A percentile compares a stretch with the other conserved stretches of the same genome.
Evolutionary conservation across 75 land plant species (phyloP).

Genomic region (Pseudotsuga menziesii): DNA sequence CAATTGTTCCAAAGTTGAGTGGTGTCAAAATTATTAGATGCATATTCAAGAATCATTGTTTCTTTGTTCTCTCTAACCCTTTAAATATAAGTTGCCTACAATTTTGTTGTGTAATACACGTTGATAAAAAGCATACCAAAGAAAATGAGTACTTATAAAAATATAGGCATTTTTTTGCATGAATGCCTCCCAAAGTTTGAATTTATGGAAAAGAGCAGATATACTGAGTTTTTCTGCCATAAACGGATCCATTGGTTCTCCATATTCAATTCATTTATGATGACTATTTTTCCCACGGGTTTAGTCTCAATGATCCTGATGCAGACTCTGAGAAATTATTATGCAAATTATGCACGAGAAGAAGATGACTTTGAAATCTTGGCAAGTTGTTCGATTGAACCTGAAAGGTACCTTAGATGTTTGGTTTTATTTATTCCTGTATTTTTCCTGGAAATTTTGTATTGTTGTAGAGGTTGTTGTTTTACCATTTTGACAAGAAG

Average conservation of each 20-base stretch:
- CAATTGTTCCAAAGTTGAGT: neutral
- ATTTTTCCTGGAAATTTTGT: slow-evolving; percentile 2
- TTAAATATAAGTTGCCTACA: neutral
- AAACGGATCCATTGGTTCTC: neutral
- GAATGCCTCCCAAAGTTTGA: neutral
- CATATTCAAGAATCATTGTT: neutral
- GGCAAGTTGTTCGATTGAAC: neutral
- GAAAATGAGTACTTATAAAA: neutral
- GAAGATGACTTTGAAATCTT: too few relatives aligned
- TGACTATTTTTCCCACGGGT: too few relatives aligned
- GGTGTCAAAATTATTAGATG: neutral
- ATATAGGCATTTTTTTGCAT: neutral
- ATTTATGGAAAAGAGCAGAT: neutral
- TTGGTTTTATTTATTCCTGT: neutral
- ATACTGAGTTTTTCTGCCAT: neutral
- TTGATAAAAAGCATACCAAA: neutral
- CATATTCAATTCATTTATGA: too few relatives aligned
- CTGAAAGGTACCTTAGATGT: neutral
- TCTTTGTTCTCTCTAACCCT: too few relatives aligned
- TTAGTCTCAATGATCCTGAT: too few relatives aligned
- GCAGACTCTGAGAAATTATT: too few relatives aligned
- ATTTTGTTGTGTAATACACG: neutral
- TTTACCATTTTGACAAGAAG: too few relatives aligned
- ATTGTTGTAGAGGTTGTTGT: neutral
- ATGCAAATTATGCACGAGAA: too few relatives aligned